Percentiles rank a stretch among this genome's conserved stretches.
phyloP scores from a whole-genome alignment of 2,329 filamentous ascomycete species.

The Colletotrichum lentis region DNA sequence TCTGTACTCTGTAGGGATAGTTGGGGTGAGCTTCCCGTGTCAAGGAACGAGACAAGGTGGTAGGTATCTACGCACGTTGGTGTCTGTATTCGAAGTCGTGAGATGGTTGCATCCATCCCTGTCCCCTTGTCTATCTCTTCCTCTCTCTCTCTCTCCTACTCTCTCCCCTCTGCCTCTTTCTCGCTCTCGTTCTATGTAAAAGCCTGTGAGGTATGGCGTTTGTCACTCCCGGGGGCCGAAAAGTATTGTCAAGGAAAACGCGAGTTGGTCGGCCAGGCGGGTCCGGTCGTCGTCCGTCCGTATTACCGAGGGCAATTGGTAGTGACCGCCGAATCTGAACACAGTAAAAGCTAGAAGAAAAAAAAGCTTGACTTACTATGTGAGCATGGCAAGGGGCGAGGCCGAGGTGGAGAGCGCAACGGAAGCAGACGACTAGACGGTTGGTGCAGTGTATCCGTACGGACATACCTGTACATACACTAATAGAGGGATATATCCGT shows the following conservation, averaged over 20 bases:
- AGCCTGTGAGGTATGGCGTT: too few species aligned
- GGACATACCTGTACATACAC: too few species aligned
- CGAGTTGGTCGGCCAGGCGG: neutral
- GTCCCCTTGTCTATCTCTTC: too few species aligned
- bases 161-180: too few species aligned
- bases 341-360: neutral
- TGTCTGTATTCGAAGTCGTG: neutral
- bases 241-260: neutral
- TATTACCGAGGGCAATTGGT: neutral
- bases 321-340: neutral
- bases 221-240: too few species aligned
- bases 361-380: slow-evolving; percentile 25
- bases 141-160: too few species aligned
- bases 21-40: neutral
- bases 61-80: neutral
- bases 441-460: too few species aligned
- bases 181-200: too few species aligned
- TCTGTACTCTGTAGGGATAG: neutral
- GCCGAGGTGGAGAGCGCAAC: neutral
- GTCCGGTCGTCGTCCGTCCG: neutral
- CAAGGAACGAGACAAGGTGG: neutral
- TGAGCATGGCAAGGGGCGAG: slow-evolving; percentile 7
- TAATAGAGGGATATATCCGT: too few species aligned
- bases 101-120: neutral
- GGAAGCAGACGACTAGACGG: neutral